Base-by-base conservation (phyloP, 306 rosid genomes). In the Lupinus albus region DNA sequence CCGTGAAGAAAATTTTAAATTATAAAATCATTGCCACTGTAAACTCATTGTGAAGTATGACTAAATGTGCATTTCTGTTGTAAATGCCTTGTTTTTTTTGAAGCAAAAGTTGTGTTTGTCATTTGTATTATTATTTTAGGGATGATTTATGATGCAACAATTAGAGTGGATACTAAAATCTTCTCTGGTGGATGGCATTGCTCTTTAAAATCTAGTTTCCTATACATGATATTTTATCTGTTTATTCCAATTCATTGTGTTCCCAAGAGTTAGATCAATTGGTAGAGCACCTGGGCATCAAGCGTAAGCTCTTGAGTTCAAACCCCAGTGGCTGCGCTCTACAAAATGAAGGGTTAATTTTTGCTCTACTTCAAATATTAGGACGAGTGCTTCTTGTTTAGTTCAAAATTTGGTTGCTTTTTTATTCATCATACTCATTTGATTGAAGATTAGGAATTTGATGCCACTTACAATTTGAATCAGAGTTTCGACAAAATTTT, bases 401-500 rank as follows among this genome's bases (percentile, higher is more conserved):
- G 61, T 64, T 64, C 49, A 33, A 64, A 35, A 35, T 4, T 15
- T 12, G 64, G 55, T 42, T 64, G 42, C 1, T 42, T 64, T 58
- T 59, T 17, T 28, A 25, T 51, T 48, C 14, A 51, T 50, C 48
- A 46, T 36, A 59, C 25, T 41, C 15, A 18, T 45, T 53, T 78
- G 41, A 59, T 53, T 71, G 25, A 47, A 54, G 51, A 54, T 61
- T 54, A 35, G 36, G 54, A 46, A 45, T 33, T 38, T 20, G 13
- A 46, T 60, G 12, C 10, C 46, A 36, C 62, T 68, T 73, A 38
- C 61, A 66, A 38, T 68, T 59, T 66, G 49, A 21, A 51, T n/a
- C n/a, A n/a, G n/a, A n/a, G n/a, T n/a, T n/a, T n/a, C n/a, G n/a
- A n/a, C n/a, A n/a, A n/a, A n/a, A n/a, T n/a, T n/a, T n/a, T n/a